phyloP scores from a whole-genome alignment of 371 early-diverging fungal species.

The Racocetra persica region DNA sequence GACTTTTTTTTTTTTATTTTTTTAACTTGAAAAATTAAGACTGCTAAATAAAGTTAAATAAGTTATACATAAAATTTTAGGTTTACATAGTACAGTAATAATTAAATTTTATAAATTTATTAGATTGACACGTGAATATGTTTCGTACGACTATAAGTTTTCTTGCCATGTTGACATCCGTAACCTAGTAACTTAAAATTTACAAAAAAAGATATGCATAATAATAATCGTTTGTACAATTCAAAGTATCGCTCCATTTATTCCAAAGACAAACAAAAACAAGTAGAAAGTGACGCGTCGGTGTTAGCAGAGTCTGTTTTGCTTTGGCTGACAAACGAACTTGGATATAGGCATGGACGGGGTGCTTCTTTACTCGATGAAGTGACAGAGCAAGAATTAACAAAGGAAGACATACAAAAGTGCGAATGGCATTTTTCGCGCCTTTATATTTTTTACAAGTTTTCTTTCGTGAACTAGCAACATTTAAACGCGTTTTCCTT shows the following conservation, averaged over 20 bases:
- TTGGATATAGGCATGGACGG: conserved; percentile 20
- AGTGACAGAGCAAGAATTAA: background rate
- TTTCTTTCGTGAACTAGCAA: background rate
- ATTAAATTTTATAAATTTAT: no score
- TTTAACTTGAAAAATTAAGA: no score
- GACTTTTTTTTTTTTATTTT: no score
- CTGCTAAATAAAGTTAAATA: no score
- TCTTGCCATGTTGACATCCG: no score
- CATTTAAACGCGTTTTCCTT: background rate
- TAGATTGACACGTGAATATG: no score
- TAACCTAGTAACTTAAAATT: no score
- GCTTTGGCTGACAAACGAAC: conserved; percentile 24
- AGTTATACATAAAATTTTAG: no score
- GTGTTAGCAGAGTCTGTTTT: conserved; percentile 8
- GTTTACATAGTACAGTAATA: no score
- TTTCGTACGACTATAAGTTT: no score
- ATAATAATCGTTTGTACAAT: background rate
- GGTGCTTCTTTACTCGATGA: conserved; percentile 16
- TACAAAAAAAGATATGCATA: background rate
- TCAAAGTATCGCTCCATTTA: conserved; percentile 12
- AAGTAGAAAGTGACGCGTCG: conserved; percentile 5
- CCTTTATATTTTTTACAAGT: background rate
- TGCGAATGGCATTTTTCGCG: background rate
- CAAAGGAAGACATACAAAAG: conserved; percentile 24
- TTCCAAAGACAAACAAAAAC: conserved; percentile 30